Evolutionary conservation across 768 basidiomycete genomes (phyloP), one percentile per base, ranked within the genome.

Genomic region (Leucocoprinus sp.): DNA sequence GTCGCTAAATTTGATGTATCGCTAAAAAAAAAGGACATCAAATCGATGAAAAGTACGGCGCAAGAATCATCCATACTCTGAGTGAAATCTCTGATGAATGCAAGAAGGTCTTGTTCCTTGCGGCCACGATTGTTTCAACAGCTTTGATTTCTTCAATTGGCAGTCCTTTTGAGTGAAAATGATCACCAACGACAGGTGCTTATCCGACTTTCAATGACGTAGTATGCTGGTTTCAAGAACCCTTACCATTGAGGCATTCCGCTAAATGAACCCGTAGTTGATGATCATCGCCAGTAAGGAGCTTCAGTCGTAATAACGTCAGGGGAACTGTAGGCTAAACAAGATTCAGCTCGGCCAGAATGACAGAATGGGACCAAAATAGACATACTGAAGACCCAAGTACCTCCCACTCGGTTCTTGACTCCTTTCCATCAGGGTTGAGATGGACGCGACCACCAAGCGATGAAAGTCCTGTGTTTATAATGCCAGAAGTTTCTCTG

Each of bases 151-250:
- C 48, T 5, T 56, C 48, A 5, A 62, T 49, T 48, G 63, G 45
- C 24, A 53, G 48, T 40, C 56, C 71, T 4, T 55, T 61, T 29
- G 78, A 72, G 53, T 82, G 74, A 1, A 74, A 49, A 1, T 54
- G 55, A 53, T 86, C 83, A 1, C 84, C 83, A 8, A 86, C 63
- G 39, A 86, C 76, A 14, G 83, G 83, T 22, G 76, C 83, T 85
- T 49, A 39, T 37, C 31, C 14, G 48, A 38, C 19, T 35, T 8
- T 41, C 29, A 50, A 35, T 26, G 17, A 37, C 4, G 31, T 8
- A 21, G 42, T 26, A 17, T 34, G 28, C 23, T 19, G 29, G 18
- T 14, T 15, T 4, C 48, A 22, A 17, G 34, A 29, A 29, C 12
- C 53, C 64, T 9, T 47, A 77, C 81, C 61, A 40, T 68, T 65